Conservation (phyloP, 2,329 filamentous ascomycete species). For the Aspergillus hiratsukae region DNA sequence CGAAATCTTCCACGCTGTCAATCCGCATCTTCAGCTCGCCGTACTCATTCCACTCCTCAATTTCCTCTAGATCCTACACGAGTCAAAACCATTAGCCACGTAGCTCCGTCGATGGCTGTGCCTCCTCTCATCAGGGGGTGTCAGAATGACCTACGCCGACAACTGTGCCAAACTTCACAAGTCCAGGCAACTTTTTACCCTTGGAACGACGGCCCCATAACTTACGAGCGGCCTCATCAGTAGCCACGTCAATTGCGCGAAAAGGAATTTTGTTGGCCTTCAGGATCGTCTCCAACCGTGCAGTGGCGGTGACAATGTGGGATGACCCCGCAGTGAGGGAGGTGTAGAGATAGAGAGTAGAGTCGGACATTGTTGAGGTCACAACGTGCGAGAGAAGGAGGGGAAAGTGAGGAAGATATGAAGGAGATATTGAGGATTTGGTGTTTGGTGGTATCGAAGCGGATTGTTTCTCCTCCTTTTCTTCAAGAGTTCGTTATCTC, state of each 20-base stretch:
- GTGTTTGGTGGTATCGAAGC: background rate
- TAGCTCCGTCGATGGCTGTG: background rate
- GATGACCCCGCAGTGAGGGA: conserved; percentile 93
- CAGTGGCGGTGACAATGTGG: conserved; percentile 93
- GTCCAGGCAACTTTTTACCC: conserved; percentile 80
- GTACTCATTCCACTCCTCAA: conserved; percentile 99
- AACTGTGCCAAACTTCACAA: conserved; percentile 82
- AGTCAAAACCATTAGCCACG: conserved; percentile 5
- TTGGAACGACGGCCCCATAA: conserved; percentile 81
- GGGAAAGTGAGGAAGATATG: background rate
- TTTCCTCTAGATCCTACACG: conserved; percentile 76
- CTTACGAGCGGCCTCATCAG: conserved; percentile 80
- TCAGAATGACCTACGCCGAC: conserved; percentile 65
- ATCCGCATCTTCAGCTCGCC: conserved; percentile 88
- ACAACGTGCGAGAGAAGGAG: background rate
- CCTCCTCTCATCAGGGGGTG: background rate
- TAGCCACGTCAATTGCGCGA: conserved; percentile 85
- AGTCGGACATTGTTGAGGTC: conserved; percentile 37
- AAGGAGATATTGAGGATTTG: background rate
- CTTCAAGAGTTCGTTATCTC: background rate
- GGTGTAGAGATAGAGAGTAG: conserved; percentile 87
- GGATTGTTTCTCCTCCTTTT: background rate
- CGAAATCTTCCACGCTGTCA: conserved; percentile 38
- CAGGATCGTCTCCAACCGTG: conserved; percentile 91
- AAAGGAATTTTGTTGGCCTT: conserved; percentile 93